phyloP scores from a whole-genome alignment of 2,329 filamentous ascomycete species.

The Dactylellina haptotyla region DNA sequence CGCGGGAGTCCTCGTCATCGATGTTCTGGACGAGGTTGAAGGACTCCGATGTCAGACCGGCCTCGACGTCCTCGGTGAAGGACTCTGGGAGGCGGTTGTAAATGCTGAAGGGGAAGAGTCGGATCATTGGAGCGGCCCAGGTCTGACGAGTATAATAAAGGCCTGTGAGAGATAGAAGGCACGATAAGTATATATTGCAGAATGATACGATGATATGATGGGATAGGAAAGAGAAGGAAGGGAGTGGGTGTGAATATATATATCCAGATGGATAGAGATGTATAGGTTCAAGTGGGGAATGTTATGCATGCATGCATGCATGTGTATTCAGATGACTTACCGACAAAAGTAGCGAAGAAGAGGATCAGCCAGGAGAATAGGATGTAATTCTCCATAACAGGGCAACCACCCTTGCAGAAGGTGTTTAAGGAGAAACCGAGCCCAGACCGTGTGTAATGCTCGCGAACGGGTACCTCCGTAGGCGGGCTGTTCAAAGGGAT shows the following conservation, averaged over 20 bases:
- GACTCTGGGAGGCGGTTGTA: slow-evolving; percentile 80
- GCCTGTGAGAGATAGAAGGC: slow-evolving; percentile 61
- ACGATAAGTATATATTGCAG: slow-evolving; percentile 14
- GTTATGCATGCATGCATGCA: neutral
- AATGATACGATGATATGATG: neutral
- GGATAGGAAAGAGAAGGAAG: neutral
- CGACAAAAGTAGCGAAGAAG: slow-evolving; percentile 53
- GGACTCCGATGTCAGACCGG: slow-evolving; percentile 77
- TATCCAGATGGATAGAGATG: neutral
- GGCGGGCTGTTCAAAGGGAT: neutral
- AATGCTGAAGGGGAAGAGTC: slow-evolving; percentile 65
- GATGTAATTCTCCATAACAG: slow-evolving; percentile 53
- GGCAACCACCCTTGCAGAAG: slow-evolving; percentile 20
- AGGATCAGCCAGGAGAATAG: slow-evolving; percentile 53
- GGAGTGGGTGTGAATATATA: slow-evolving; percentile 4
- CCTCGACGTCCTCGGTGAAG: slow-evolving; percentile 86
- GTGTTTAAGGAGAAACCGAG: slow-evolving; percentile 16
- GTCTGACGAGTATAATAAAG: slow-evolving; percentile 81
- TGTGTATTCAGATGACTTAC: slow-evolving; percentile 30
- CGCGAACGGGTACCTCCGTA: neutral
- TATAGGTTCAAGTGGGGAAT: neutral
- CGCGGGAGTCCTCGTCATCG: slow-evolving; percentile 78
- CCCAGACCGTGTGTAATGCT: slow-evolving; percentile 10
- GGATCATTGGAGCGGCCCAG: slow-evolving; percentile 77
- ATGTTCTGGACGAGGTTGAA: slow-evolving; percentile 88